phyloP scores from a whole-genome alignment of 2,329 filamentous ascomycete genomes.

The Trichoderma sp. region DNA sequence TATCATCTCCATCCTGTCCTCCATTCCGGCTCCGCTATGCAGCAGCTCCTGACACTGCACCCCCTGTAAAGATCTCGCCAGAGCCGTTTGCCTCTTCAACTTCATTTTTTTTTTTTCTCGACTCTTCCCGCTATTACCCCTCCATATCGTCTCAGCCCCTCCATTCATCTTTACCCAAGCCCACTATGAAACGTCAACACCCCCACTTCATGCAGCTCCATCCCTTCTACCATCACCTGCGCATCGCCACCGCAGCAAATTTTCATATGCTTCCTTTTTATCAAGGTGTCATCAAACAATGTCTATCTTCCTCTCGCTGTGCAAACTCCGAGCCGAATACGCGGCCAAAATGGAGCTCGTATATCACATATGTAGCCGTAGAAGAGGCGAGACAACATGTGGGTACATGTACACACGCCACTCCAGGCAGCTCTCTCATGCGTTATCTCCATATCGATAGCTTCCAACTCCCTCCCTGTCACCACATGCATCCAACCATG shows the following conservation, averaged over 20 bases:
- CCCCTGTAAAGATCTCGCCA: slow-evolving; percentile 16
- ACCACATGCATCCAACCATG: not conserved
- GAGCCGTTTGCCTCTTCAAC: slow-evolving; percentile 1
- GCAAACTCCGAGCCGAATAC: not conserved
- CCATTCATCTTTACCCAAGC: slow-evolving; percentile 22
- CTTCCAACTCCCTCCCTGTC: not conserved
- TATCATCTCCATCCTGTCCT: not conserved
- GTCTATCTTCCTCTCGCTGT: not conserved
- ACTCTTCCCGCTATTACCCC: slow-evolving; percentile 12
- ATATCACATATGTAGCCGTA: not conserved
- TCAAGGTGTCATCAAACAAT: not conserved
- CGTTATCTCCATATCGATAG: not conserved
- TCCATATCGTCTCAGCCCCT: slow-evolving; percentile 28
- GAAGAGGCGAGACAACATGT: not conserved
- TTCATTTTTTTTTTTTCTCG: not conserved
- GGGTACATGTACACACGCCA: no score
- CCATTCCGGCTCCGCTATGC: slow-evolving; percentile 1
- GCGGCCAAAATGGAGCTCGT: not conserved
- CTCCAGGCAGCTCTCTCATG: not conserved
- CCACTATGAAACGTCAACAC: slow-evolving; percentile 38
- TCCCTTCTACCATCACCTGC: slow-evolving; percentile 20
- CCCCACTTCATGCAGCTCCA: slow-evolving; percentile 35
- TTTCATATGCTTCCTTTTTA: not conserved
- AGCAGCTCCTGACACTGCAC: not conserved
- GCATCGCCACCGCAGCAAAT: slow-evolving; percentile 29